Percentiles rank a stretch among this genome's conserved stretches.
Conservation (phyloP, 1,284 basidiomycete genomes). For the Wolfiporia cocos region DNA sequence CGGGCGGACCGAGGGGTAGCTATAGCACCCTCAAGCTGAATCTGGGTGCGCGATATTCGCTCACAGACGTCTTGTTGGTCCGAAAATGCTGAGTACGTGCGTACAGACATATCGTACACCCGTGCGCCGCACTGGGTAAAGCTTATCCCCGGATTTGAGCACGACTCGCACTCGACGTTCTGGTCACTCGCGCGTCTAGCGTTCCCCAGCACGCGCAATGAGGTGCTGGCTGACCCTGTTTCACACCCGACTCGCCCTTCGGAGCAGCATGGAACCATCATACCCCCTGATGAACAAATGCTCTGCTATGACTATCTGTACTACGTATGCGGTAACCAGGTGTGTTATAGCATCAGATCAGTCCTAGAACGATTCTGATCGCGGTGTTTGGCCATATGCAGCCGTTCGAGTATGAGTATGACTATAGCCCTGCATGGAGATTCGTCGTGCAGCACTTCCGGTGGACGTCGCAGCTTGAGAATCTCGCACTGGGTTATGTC, state of each 20-base stretch:
- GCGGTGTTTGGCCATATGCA: no score
- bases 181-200: constrained; percentile 36
- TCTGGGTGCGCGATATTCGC: constrained; percentile 35
- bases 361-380: no score
- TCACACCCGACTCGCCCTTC: constrained; percentile 25
- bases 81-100: neutral
- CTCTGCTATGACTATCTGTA: constrained; percentile 49
- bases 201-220: constrained; percentile 28
- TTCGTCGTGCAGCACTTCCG: constrained; percentile 36
- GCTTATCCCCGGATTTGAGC: constrained; percentile 25
- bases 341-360: no score
- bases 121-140: constrained; percentile 34
- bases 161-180: constrained; percentile 35
- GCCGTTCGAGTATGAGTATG: constrained; percentile 23
- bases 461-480: constrained; percentile 27
- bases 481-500: constrained; percentile 23
- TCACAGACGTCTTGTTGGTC: neutral
- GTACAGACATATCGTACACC: constrained; percentile 42
- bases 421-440: constrained; percentile 38
- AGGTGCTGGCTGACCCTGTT: constrained; percentile 16
- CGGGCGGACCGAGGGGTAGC: constrained; percentile 40
- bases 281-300: constrained; percentile 43
- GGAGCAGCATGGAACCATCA: constrained; percentile 15
- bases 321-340: constrained; percentile 37
- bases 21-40: constrained; percentile 34